Conservation (phyloP, 441 rosid genomes). For the Dalechampia spathulata region DNA sequence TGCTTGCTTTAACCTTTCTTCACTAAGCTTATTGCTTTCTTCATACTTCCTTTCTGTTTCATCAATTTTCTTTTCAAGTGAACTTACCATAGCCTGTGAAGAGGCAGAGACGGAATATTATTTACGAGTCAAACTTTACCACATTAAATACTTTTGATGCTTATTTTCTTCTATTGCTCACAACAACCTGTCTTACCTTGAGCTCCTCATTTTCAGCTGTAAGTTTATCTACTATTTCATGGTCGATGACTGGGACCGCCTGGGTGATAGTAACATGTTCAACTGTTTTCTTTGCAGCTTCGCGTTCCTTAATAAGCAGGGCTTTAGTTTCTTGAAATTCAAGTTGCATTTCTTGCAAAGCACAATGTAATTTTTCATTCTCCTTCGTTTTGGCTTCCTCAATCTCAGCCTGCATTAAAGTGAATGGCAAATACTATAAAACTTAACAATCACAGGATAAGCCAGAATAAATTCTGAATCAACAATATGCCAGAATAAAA, state of each 20-base stretch:
- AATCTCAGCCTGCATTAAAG: conserved; percentile 39
- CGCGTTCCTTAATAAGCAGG: conserved; percentile 32
- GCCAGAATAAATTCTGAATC: neutral
- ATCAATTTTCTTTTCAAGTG: conserved; percentile 74
- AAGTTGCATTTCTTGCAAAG: conserved; percentile 57
- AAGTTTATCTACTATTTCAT: conserved; percentile 51
- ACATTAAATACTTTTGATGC: neutral
- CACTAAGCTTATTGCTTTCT: conserved; percentile 71
- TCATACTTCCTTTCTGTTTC: conserved; percentile 78
- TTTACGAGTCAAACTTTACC: neutral
- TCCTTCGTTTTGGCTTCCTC: conserved; percentile 74
- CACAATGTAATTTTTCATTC: conserved; percentile 57
- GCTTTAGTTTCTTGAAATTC: conserved; percentile 42
- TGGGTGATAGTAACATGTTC: conserved; percentile 27
- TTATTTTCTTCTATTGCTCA: neutral
- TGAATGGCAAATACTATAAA: neutral
- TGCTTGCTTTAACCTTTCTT: conserved; percentile 71
- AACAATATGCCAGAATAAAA: neutral
- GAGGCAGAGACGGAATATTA: conserved; percentile 2
- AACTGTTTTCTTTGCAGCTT: conserved; percentile 34
- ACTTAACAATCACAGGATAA: no score
- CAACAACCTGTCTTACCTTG: conserved; percentile 39
- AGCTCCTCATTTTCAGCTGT: conserved; percentile 76
- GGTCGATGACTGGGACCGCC: conserved; percentile 39
- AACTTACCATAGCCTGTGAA: conserved; percentile 58